A percentile compares a stretch with the other conserved stretches of the same genome.
Conservation (phyloP, 352 stramenopile genomes). For the Peronospora farinosa region DNA sequence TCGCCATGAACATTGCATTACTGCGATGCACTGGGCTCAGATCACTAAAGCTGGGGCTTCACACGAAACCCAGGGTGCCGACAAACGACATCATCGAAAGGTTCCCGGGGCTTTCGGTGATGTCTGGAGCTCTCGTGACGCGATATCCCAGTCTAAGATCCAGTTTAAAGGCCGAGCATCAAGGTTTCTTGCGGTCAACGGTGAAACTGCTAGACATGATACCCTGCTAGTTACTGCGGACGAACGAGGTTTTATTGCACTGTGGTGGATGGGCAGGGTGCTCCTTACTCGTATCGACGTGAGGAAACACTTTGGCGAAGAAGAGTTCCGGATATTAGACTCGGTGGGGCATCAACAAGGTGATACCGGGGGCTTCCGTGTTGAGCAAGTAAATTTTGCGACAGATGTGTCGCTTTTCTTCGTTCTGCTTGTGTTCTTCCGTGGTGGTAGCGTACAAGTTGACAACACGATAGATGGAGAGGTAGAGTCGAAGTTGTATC, state of each 20-base stretch:
- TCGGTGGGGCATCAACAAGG: slow-evolving; percentile 2
- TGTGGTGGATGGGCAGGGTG: slow-evolving; percentile 64
- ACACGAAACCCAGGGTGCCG: not conserved
- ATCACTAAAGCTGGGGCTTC: slow-evolving; percentile 1
- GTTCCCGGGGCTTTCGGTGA: not conserved
- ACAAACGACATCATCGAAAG: slow-evolving; percentile 8
- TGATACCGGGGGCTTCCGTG: slow-evolving; percentile 12
- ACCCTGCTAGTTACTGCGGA: slow-evolving; percentile 54
- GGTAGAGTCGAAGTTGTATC: slow-evolving; percentile 15
- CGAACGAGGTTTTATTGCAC: slow-evolving; percentile 22
- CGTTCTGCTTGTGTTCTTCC: slow-evolving; percentile 25
- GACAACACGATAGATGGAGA: not conserved
- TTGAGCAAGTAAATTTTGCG: slow-evolving; percentile 32
- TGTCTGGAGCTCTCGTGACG: slow-evolving; percentile 2
- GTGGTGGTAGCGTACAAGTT: not conserved
- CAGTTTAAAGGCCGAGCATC: slow-evolving; percentile 30
- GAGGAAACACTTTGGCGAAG: slow-evolving; percentile 19
- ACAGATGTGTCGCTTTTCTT: slow-evolving; percentile 38
- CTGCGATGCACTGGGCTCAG: slow-evolving; percentile 51
- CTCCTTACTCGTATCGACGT: slow-evolving; percentile 44
- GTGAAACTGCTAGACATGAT: slow-evolving; percentile 3
- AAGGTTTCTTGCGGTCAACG: slow-evolving; percentile 25
- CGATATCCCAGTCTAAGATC: slow-evolving; percentile 16
- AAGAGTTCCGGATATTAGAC: slow-evolving; percentile 17
- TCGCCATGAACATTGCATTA: slow-evolving; percentile 37